These are phyloP conservation scores for Phytophthora quininea DNA, from an alignment of 352 stramenopile genomes.

Conservation along the genomic window DNA sequence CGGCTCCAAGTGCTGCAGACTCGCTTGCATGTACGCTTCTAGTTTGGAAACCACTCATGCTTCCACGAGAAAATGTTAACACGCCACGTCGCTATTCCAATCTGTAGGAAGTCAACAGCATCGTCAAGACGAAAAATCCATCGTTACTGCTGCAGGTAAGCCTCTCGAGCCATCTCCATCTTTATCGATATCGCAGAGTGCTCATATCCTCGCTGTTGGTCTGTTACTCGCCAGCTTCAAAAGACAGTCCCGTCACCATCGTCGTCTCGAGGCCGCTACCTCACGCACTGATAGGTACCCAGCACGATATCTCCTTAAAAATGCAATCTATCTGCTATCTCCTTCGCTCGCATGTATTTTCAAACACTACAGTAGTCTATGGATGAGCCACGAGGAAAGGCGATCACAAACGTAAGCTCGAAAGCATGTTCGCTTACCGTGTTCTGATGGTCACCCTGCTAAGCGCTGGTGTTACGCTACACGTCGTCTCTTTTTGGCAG, in stretches of 20 bases:
- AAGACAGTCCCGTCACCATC: conserved; percentile 51
- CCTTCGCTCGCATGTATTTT: conserved; percentile 26
- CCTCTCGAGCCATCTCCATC: neutral
- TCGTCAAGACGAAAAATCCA: conserved; percentile 95
- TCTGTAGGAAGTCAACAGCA: conserved; percentile 91
- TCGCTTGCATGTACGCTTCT: conserved; percentile 73
- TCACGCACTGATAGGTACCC: conserved; percentile 56
- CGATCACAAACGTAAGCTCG: neutral
- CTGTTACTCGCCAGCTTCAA: conserved; percentile 48
- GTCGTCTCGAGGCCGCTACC: conserved; percentile 61
- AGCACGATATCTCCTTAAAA: conserved; percentile 4
- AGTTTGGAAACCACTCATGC: neutral
- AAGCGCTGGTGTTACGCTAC: conserved; percentile 35
- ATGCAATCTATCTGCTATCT: conserved; percentile 20
- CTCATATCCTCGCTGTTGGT: conserved; percentile 13
- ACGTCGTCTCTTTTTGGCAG: conserved; percentile 63
- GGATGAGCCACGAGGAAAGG: neutral
- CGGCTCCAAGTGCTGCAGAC: conserved; percentile 92
- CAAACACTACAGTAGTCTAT: conserved; percentile 10
- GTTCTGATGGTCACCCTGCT: neutral
- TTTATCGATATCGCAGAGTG: neutral
- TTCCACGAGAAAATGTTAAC: conserved; percentile 12
- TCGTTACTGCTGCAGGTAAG: conserved; percentile 91
- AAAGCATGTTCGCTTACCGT: conserved; percentile 7
- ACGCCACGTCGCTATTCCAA: neutral